A percentile compares a stretch with the other conserved stretches of the same genome.
Evolutionary conservation across 345 rosid genomes (phyloP).

Genomic region (Eucalyptus tenuipes): DNA sequence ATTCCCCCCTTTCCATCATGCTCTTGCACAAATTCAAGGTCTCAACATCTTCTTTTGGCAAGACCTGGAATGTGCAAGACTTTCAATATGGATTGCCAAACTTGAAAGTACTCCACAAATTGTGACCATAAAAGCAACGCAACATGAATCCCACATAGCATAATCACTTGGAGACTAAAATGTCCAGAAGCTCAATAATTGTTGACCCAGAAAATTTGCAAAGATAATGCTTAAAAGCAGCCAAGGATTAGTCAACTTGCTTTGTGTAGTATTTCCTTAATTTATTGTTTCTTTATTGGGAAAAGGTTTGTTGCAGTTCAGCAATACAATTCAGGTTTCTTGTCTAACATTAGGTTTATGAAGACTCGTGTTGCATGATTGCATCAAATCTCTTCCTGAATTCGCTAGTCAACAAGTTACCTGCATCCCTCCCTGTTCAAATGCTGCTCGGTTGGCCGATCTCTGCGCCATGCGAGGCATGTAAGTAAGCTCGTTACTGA

Average conservation of each 20-base stretch:
- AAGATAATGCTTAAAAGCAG: background rate
- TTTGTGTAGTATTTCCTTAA: background rate
- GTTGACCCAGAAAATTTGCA: background rate
- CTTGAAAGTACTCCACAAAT: background rate
- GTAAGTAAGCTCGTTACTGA: slow-evolving; percentile 58
- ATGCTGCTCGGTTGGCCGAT: slow-evolving; percentile 48
- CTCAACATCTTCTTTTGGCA: slow-evolving; percentile 64
- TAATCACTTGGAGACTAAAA: background rate
- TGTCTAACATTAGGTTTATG: background rate
- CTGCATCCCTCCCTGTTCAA: slow-evolving; percentile 96
- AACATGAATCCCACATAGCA: background rate
- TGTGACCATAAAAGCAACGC: background rate
- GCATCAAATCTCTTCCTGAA: background rate
- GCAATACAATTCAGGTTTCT: background rate
- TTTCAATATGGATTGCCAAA: background rate
- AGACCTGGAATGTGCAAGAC: slow-evolving; percentile 26
- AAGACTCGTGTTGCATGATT: background rate
- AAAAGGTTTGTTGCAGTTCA: background rate
- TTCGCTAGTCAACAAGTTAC: slow-evolving; percentile 4
- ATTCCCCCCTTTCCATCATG: slow-evolving; percentile 77
- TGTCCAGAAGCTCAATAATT: background rate
- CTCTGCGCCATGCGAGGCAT: slow-evolving; percentile 53
- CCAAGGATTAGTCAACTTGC: background rate
- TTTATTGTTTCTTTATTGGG: background rate
- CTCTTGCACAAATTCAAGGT: slow-evolving; percentile 63